Conservation (phyloP, 2,329 filamentous ascomycete species). For the Fusarium udum region DNA sequence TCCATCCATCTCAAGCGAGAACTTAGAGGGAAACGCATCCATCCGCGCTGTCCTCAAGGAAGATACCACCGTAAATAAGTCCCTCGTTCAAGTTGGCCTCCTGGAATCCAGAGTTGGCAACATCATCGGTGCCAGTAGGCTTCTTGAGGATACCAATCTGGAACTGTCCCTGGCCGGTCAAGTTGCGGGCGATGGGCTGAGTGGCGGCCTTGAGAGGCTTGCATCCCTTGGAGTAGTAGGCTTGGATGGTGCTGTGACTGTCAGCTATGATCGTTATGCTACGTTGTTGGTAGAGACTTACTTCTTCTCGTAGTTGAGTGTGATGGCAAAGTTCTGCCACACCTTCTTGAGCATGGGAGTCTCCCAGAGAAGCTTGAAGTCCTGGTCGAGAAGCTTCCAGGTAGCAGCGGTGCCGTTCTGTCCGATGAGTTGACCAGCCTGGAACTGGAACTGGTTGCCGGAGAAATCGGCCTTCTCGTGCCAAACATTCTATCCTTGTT, state of each 20-base stretch:
- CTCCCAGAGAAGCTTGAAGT: constrained; percentile 60
- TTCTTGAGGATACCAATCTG: constrained; percentile 73
- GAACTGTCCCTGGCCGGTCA: constrained; percentile 65
- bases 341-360: constrained; percentile 59
- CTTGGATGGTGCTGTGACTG: constrained; percentile 59
- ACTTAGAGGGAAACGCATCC: constrained; percentile 47
- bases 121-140: constrained; percentile 58
- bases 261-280: constrained; percentile 3
- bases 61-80: constrained; percentile 62
- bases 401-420: constrained; percentile 49
- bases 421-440: constrained; percentile 63
- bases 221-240: constrained; percentile 64
- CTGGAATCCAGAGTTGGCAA: constrained; percentile 60
- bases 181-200: constrained; percentile 60
- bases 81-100: constrained; percentile 60
- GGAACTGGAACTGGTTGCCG: constrained; percentile 63
- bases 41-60: constrained; percentile 59
- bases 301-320: constrained; percentile 65
- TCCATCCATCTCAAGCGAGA: not conserved
- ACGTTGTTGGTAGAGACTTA: constrained; percentile 45
- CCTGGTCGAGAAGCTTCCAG: constrained; percentile 58
- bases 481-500: constrained; percentile 49
- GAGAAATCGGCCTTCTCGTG: constrained; percentile 58
- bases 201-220: constrained; percentile 59
- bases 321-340: constrained; percentile 71